Conservation (phyloP, 75 land plant genomes). For the Gnetum montanum region DNA sequence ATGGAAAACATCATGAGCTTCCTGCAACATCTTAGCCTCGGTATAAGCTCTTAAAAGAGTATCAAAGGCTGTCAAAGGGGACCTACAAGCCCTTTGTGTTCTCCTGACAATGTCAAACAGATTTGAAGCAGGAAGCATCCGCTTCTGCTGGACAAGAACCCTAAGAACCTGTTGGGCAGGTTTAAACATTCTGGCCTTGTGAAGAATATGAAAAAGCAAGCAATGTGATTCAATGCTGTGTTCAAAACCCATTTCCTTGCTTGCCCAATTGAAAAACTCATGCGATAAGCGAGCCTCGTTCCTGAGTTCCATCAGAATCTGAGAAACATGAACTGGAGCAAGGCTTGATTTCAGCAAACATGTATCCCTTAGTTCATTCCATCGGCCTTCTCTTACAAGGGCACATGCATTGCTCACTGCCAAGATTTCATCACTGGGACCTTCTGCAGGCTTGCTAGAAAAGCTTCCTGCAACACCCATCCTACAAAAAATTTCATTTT, state of each 20-base stretch:
- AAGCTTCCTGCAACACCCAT: too few relatives aligned
- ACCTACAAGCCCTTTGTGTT: constrained; percentile 8
- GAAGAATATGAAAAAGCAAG: constrained; percentile 30
- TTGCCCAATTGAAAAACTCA: constrained; percentile 39
- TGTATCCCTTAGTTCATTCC: constrained; percentile 14
- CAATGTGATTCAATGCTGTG: constrained; percentile 27
- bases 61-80: constrained; percentile 43
- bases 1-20: constrained; percentile 24
- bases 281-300: constrained; percentile 20
- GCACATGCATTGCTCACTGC: not conserved
- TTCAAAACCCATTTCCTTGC: constrained; percentile 22
- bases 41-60: constrained; percentile 28
- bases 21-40: constrained; percentile 31
- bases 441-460: not conserved
- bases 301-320: constrained; percentile 13
- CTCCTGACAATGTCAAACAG: constrained; percentile 22
- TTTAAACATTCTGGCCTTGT: constrained; percentile 23
- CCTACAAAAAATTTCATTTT: too few relatives aligned
- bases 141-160: constrained; percentile 5
- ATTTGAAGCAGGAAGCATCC: not conserved
- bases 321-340: constrained; percentile 20
- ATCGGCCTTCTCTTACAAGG: constrained; percentile 16
- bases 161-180: constrained; percentile 14
- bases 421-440: not conserved
- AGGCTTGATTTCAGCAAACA: constrained; percentile 15